Evolutionary conservation across 225 moss, liverwort and hornwort genomes (phyloP).

Genomic region (Anthoceros angustus): DNA sequence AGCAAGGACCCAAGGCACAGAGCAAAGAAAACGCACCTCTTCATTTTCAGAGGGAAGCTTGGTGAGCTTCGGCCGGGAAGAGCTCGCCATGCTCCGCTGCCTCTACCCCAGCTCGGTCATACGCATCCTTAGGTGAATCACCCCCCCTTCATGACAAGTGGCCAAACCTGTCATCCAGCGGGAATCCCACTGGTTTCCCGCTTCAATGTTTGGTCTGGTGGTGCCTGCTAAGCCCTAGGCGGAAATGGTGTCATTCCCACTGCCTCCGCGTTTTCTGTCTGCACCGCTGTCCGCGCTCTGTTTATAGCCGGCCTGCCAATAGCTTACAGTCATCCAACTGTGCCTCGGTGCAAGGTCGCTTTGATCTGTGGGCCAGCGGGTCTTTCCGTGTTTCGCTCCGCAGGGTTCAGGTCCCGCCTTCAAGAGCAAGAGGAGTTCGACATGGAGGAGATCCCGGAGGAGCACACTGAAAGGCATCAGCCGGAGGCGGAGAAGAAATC

Average conservation of each 20-base stretch:
- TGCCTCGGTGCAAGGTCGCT: no score
- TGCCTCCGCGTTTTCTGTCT: no score
- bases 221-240: neutral
- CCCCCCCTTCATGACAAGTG: neutral
- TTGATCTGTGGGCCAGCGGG: neutral
- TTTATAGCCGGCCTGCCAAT: no score
- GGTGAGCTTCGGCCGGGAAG: neutral
- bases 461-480: neutral
- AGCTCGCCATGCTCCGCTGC: constrained; percentile 2
- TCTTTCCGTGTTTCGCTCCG: no score
- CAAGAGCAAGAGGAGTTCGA: neutral
- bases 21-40: neutral
- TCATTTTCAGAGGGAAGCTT: neutral
- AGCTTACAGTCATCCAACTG: no score
- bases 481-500: neutral
- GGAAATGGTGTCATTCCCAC: no score
- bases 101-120: neutral
- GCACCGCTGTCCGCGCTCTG: no score
- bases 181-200: neutral
- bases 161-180: neutral
- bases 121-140: neutral
- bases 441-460: neutral
- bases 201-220: neutral
- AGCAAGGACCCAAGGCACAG: neutral
- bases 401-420: neutral